Percentiles rank a stretch among this genome's conserved stretches.
Evolutionary conservation across 2,329 filamentous ascomycete genomes (phyloP).

Genomic region (Alternaria sp.): DNA sequence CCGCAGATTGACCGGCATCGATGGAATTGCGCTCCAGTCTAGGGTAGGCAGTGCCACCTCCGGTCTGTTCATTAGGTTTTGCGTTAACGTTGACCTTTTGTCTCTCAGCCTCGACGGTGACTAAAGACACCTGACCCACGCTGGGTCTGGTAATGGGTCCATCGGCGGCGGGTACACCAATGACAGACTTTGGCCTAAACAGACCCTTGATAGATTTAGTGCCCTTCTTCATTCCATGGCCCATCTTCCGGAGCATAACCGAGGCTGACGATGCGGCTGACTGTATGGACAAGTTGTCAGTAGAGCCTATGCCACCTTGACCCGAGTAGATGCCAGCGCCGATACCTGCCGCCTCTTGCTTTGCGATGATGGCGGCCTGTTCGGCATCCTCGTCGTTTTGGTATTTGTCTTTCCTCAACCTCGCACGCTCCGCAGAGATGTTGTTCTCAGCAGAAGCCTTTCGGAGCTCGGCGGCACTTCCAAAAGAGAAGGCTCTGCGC

Average conservation of each 20-base stretch:
- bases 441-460: slow-evolving; percentile 74
- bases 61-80: slow-evolving; percentile 71
- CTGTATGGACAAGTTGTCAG: slow-evolving; percentile 91
- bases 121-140: slow-evolving; percentile 89
- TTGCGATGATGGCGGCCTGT: slow-evolving; percentile 87
- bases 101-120: slow-evolving; percentile 92
- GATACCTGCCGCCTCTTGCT: slow-evolving; percentile 90
- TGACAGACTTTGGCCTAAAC: slow-evolving; percentile 91
- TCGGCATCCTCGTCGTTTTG: slow-evolving; percentile 80
- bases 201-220: slow-evolving; percentile 89
- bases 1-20: slow-evolving; percentile 66
- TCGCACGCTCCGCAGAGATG: slow-evolving; percentile 59
- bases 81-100: slow-evolving; percentile 81
- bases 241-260: slow-evolving; percentile 98
- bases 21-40: slow-evolving; percentile 83
- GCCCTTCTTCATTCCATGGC: slow-evolving; percentile 95
- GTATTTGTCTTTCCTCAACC: slow-evolving; percentile 60
- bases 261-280: slow-evolving; percentile 90
- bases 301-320: slow-evolving; percentile 87
- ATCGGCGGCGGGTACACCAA: slow-evolving; percentile 79
- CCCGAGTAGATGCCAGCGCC: slow-evolving; percentile 94
- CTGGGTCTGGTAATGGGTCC: slow-evolving; percentile 70
- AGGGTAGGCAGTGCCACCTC: slow-evolving; percentile 81
- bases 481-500: slow-evolving; percentile 93
- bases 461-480: slow-evolving; percentile 88